Conservation (phyloP, 1,284 basidiomycete genomes). For the Volvariella volvacea region DNA sequence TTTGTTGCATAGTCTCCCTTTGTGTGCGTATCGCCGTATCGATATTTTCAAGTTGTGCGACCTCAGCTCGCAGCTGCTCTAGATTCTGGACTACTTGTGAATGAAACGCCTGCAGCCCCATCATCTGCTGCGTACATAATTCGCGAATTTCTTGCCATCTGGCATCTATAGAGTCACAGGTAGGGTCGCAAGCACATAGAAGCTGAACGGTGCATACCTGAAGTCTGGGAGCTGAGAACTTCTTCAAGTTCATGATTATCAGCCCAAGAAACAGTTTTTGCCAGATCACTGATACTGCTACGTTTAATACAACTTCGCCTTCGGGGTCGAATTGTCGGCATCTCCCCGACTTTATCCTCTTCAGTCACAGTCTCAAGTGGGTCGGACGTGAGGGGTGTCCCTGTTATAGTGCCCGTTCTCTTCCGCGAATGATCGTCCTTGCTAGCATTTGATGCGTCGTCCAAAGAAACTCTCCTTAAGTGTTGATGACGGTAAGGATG, state of each 20-base stretch:
- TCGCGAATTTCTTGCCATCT: slow-evolving; percentile 52
- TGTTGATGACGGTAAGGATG: slow-evolving; percentile 14
- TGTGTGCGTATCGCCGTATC: slow-evolving; percentile 49
- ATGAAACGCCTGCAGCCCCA: slow-evolving; percentile 47
- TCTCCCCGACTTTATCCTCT: neutral
- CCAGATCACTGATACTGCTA: slow-evolving; percentile 45
- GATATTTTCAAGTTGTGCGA: slow-evolving; percentile 47
- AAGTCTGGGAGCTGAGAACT: slow-evolving; percentile 44
- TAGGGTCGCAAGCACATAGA: neutral
- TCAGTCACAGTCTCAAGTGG: neutral
- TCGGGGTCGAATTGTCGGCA: slow-evolving; percentile 21
- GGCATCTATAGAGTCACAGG: slow-evolving; percentile 10
- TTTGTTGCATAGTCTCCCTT: slow-evolving; percentile 42
- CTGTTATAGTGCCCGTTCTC: too few species aligned
- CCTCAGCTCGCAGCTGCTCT: slow-evolving; percentile 45
- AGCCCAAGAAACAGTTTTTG: slow-evolving; percentile 71
- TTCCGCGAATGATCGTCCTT: too few species aligned
- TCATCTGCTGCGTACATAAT: slow-evolving; percentile 53
- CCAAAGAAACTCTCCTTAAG: neutral
- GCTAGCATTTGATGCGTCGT: too few species aligned
- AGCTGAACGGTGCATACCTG: slow-evolving; percentile 34
- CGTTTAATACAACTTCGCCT: slow-evolving; percentile 60
- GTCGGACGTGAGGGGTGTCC: too few species aligned
- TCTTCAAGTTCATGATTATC: slow-evolving; percentile 57
- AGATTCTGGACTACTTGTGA: slow-evolving; percentile 47